Evolutionary conservation across 176 grass and related monocot species (phyloP), one percentile per base, ranked within the genome.

Genomic region (Oryza meridionalis): DNA sequence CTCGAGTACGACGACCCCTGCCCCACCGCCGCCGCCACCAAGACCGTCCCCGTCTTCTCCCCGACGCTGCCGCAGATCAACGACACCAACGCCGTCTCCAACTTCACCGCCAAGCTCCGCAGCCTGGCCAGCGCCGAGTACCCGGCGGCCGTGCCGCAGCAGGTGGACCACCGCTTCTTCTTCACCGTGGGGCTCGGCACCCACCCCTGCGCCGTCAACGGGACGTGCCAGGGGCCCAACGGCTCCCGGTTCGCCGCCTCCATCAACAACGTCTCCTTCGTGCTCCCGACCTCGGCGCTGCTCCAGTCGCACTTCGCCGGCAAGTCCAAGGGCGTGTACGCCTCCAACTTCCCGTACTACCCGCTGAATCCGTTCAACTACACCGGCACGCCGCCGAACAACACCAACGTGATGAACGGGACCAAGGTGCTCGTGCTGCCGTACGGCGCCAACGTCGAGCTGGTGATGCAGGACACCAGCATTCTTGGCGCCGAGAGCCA

Each of bases 391-490:
- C 58, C 58, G 58, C 58, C 58, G 8, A 62, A 62, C 58, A 62
- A 62, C 42, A 59, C 55, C 55, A 59, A 59, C 19, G 55, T 59
- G 7, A 59, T 59, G 55, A 59, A 59, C 55, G 55, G 19, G 55
- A 59, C 55, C 19, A 59, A n/a, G 55, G 12, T 59, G 21, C 5
- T 59, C 0, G 55, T 59, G 55, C 55, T 59, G 19, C 55, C 55
- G 19, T 59, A 22, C 55, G 55, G 55, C 55, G 3, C 55, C 55
- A n/a, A 9, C 55, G 55, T 59, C 55, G 55, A 59, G 55, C 19
- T 97, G 14, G 91, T 97, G 84, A 42, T 97, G 89, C 94, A 97
- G 88, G 94, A 81, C 84, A 97, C 94, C 11, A 91, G 87, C 76
- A 91, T 97, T 67, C 72, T 85, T 22, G 91, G 91, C 11, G 87